Percentiles rank a stretch among this genome's conserved stretches.
phyloP scores from a whole-genome alignment of 768 basidiomycete genomes.

The Suillus discolor region DNA sequence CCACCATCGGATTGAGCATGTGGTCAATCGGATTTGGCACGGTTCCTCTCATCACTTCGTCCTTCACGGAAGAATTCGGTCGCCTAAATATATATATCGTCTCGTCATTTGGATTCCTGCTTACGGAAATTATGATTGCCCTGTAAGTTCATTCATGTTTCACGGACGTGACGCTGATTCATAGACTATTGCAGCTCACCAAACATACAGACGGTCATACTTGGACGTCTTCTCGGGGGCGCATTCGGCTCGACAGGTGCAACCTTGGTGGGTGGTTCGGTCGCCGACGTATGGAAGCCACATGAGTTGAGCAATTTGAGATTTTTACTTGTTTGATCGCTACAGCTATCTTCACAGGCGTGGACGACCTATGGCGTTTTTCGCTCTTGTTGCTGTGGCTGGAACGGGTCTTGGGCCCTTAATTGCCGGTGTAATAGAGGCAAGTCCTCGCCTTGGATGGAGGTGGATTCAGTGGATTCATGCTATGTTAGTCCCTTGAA shows the following conservation, averaged over 20 bases:
- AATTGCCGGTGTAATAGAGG: conserved; percentile 62
- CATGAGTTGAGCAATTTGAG: conserved; percentile 44
- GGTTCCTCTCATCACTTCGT: conserved; percentile 59
- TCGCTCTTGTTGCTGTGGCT: conserved; percentile 56
- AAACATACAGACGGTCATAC: conserved; percentile 57
- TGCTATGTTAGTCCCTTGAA: conserved; percentile 45
- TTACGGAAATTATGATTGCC: conserved; percentile 45
- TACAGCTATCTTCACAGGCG: conserved; percentile 3
- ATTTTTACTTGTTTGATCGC: background rate
- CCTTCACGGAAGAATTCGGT: conserved; percentile 71
- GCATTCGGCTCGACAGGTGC: conserved; percentile 63
- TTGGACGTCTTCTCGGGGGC: conserved; percentile 60
- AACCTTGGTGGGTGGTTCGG: conserved; percentile 68
- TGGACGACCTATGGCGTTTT: conserved; percentile 72
- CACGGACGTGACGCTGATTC: background rate
- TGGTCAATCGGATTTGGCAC: conserved; percentile 61
- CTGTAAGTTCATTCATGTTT: conserved; percentile 17
- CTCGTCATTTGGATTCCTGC: conserved; percentile 47
- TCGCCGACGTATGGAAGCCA: conserved; percentile 64
- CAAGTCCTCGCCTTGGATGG: conserved; percentile 59
- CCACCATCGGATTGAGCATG: conserved; percentile 46
- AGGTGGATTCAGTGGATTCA: conserved; percentile 82
- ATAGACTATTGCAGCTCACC: conserved; percentile 22
- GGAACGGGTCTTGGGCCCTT: conserved; percentile 65
- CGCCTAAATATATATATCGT: conserved; percentile 56